Evolutionary conservation across 352 stramenopile genomes (phyloP).

Genomic region (Thalassiosira hispida): DNA sequence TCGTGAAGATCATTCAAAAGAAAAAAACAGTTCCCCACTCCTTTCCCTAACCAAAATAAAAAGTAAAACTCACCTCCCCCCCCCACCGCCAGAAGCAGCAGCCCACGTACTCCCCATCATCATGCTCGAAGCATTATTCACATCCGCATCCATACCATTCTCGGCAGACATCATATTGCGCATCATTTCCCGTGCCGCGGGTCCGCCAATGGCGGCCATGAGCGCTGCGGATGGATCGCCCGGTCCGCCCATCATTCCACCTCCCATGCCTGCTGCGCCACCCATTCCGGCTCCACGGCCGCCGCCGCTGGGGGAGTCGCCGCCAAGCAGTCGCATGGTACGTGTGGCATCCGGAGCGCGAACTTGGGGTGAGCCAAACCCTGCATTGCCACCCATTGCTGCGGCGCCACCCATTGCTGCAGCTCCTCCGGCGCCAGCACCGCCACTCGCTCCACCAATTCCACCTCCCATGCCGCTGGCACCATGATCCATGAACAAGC

Average conservation of each 20-base stretch:
- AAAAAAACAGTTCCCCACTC: no score
- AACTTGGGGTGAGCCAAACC: conserved; percentile 28
- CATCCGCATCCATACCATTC: not conserved
- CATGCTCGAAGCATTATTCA: not conserved
- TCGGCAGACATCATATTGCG: conserved; percentile 19
- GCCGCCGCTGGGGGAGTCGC: conserved; percentile 20
- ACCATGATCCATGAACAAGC: conserved; percentile 67
- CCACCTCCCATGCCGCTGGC: conserved; percentile 10
- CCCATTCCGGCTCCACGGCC: not conserved
- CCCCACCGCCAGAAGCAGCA: not conserved
- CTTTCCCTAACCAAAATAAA: no score
- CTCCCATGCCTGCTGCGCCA: not conserved
- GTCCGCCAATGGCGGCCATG: conserved; percentile 31
- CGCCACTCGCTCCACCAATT: conserved; percentile 5
- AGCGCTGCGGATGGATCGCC: not conserved
- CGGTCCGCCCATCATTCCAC: not conserved
- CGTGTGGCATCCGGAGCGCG: conserved; percentile 77
- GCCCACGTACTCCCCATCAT: conserved; percentile 30
- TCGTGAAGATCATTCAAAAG: no score
- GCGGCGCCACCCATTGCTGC: not conserved
- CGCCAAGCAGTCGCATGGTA: conserved; percentile 78
- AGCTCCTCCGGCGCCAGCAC: not conserved
- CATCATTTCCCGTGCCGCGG: conserved; percentile 32
- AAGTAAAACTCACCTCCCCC: no score
- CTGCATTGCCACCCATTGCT: not conserved